Evolutionary conservation across 805 yeast genomes (phyloP), one percentile per base, ranked within the genome.

Genomic region (Candida quercuum): DNA sequence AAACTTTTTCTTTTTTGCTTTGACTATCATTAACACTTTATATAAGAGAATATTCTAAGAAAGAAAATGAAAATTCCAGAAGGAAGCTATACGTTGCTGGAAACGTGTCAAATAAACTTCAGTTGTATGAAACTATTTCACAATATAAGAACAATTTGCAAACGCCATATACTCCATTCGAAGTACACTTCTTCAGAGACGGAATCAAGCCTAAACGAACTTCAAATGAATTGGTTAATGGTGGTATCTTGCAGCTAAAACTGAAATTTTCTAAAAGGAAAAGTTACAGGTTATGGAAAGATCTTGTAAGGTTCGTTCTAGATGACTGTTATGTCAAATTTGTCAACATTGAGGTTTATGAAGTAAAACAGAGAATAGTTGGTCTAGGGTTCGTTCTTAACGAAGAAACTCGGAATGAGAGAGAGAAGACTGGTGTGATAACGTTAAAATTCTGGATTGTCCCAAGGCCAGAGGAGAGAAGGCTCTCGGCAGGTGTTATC

Each of bases 241-340:
- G 39, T 4, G 46, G 46, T 2, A 21, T 36, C 5, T n/a, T 47
- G 6, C 37, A 37, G 3, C 30, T 47, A 9, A 37, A 36, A 22
- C 14, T 47, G n/a, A 18, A n/a, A 18, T 19, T 13, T 6, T 23
- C 41, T 2, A 23, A 16, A n/a, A 21, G 10, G 3, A 21, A 15
- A 5, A 33, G 36, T n/a, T 38, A 30, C 29, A 20, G n/a, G 5
- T 8, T 36, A 20, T 46, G 48, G 50, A 37, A 41, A 28, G 16
- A 31, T 13, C 6, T 40, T 2, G 5, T 40, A 11, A 36, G 37
- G 21, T 26, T 40, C 11, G 15, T 33, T 12, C 9, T 40, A 15
- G 38, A 28, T 10, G 41, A 37, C n/a, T n/a, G 25, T n/a, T 23
- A 30, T 10, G 18, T 19, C 3, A n/a, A 32, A 14, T 22, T 26